Evolutionary conservation across 345 rosid genomes (phyloP).

Genomic region (Lagerstroemia speciosa): DNA sequence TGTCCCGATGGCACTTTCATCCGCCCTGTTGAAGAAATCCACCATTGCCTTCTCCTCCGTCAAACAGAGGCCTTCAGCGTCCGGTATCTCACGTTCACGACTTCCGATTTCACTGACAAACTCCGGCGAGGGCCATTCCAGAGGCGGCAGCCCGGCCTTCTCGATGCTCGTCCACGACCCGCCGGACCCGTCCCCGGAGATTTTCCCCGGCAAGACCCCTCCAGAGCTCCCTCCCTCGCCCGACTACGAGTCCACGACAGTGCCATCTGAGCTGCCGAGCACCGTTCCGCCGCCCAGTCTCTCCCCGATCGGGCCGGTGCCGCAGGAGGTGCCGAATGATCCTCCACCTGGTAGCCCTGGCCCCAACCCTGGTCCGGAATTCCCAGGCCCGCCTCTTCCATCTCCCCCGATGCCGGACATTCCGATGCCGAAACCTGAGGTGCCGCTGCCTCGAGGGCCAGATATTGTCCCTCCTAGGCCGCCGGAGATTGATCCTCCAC

Average conservation of each 20-base stretch:
- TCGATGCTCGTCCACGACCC: too few species aligned
- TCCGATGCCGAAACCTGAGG: constrained; percentile 19
- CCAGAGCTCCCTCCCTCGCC: constrained; percentile 9
- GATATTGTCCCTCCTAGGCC: constrained; percentile 16
- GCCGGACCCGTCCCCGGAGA: too few species aligned
- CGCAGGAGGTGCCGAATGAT: constrained; percentile 12
- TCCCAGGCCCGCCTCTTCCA: constrained; percentile 14
- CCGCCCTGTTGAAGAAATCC: too few species aligned
- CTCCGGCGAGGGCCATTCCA: too few species aligned
- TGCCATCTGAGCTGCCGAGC: constrained; percentile 17
- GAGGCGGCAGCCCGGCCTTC: too few species aligned
- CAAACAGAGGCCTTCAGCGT: too few species aligned
- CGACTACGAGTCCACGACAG: constrained; percentile 2
- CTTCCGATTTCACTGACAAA: too few species aligned
- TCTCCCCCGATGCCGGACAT: constrained; percentile 13
- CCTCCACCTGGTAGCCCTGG: constrained; percentile 12
- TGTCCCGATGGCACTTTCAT: too few species aligned
- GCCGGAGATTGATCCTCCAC: constrained; percentile 20
- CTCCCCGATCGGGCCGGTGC: constrained; percentile 5
- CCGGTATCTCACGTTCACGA: too few species aligned
- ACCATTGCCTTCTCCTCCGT: too few species aligned
- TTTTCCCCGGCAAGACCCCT: too few species aligned
- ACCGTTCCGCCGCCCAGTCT: constrained; percentile 3
- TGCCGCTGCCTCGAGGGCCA: constrained; percentile 17
- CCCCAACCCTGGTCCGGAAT: constrained; percentile 9